phyloP scores from a whole-genome alignment of 202 grass and related monocot genomes.

The Schoenoplectus triqueter region DNA sequence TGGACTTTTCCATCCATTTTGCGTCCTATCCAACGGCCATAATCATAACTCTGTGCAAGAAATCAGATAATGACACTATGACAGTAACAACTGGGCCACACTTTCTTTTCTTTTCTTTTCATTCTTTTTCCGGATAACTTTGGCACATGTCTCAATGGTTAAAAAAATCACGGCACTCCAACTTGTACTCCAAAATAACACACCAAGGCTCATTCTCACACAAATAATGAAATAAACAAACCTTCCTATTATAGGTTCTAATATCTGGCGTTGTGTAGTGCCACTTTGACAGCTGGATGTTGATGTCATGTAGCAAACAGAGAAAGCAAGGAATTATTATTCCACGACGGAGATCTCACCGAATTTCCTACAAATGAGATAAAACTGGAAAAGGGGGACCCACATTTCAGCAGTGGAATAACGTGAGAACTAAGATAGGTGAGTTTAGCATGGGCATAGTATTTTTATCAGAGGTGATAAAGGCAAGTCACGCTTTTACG shows the following conservation, averaged over 20 bases:
- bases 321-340: slow-evolving; percentile 2
- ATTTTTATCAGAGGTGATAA: not conserved
- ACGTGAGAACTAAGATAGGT: not conserved
- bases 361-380: not conserved
- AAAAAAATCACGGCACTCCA: not conserved
- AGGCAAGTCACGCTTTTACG: slow-evolving; percentile 33
- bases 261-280: not conserved
- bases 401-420: not conserved
- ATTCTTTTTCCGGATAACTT: not conserved
- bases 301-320: slow-evolving; percentile 17
- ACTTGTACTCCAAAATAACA: not conserved
- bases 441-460: not conserved
- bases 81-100: not conserved
- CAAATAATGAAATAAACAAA: not conserved
- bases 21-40: slow-evolving; percentile 37
- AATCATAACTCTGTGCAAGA: slow-evolving; percentile 22
- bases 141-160: not conserved
- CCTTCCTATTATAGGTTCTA: not conserved
- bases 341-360: not conserved
- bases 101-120: not conserved
- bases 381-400: not conserved
- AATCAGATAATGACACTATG: not conserved
- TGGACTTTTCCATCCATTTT: slow-evolving; percentile 8
- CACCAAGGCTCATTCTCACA: not conserved
- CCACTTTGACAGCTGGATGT: slow-evolving; percentile 25